A percentile compares a stretch with the other conserved stretches of the same genome.
These are phyloP conservation scores for Fusarium algeriense DNA, from an alignment of 2,329 filamentous ascomycete genomes.

Conservation along the genomic window DNA sequence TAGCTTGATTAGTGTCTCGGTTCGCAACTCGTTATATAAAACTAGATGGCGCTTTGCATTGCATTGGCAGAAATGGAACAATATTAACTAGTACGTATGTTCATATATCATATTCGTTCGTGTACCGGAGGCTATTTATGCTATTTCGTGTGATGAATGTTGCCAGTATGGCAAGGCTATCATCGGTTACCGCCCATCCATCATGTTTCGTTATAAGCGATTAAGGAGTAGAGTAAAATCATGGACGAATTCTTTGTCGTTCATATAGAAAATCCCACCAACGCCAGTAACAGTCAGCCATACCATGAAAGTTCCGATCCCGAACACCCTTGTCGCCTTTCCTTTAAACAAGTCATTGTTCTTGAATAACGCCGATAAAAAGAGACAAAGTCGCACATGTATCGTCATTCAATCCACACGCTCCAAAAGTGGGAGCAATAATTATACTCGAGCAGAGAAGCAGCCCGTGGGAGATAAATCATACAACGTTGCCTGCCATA, in stretches of 20 bases:
- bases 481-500: slow-evolving; percentile 84
- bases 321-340: slow-evolving; percentile 39
- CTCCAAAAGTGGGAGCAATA: not conserved
- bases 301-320: slow-evolving; percentile 14
- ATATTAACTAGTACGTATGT: not conserved
- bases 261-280: slow-evolving; percentile 18
- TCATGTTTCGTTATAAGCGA: slow-evolving; percentile 14
- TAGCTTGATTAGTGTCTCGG: slow-evolving; percentile 3
- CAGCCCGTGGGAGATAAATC: slow-evolving; percentile 13
- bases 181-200: slow-evolving; percentile 23
- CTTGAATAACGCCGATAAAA: slow-evolving; percentile 10
- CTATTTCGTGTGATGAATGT: slow-evolving; percentile 25
- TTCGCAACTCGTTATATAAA: slow-evolving; percentile 7
- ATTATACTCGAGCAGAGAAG: slow-evolving; percentile 19
- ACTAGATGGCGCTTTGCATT: slow-evolving; percentile 8
- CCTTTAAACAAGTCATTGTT: slow-evolving; percentile 24
- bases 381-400: slow-evolving; percentile 33
- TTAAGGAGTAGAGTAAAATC: slow-evolving; percentile 25
- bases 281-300: slow-evolving; percentile 16
- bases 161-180: slow-evolving; percentile 36
- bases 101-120: slow-evolving; percentile 31
- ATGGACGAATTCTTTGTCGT: slow-evolving; percentile 15
- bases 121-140: slow-evolving; percentile 16
- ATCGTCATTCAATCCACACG: slow-evolving; percentile 12
- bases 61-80: not conserved